Percentiles rank a stretch among this genome's conserved stretches.
Evolutionary conservation across 176 grass and related monocot species (phyloP).

Genomic region (Lolium rigidum): DNA sequence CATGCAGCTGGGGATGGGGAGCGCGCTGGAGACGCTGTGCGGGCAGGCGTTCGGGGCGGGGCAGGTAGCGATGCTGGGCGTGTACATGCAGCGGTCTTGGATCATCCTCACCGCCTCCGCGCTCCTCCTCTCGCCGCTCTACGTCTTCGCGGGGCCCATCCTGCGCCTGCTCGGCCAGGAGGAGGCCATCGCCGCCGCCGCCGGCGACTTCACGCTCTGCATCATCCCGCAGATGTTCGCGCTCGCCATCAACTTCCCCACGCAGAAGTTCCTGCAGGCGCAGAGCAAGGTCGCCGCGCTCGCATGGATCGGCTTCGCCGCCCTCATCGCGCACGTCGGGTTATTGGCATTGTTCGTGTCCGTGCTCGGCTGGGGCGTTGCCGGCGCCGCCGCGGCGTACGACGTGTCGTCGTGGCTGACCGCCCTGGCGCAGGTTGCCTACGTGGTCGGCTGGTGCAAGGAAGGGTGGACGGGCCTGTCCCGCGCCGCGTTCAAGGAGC

Average conservation of each 20-base stretch:
- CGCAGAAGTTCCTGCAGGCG: conserved; percentile 90
- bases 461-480: conserved; percentile 79
- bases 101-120: conserved; percentile 68
- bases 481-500: conserved; percentile 46
- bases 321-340: conserved; percentile 58
- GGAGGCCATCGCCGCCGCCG: conserved; percentile 50
- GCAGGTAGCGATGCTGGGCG: conserved; percentile 69
- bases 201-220: conserved; percentile 57
- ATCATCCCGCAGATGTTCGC: conserved; percentile 93
- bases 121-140: conserved; percentile 66
- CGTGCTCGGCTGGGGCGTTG: conserved; percentile 57
- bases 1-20: conserved; percentile 80
- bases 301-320: conserved; percentile 65
- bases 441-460: conserved; percentile 63
- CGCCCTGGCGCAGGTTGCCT: conserved; percentile 62
- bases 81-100: conserved; percentile 92
- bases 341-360: conserved; percentile 64
- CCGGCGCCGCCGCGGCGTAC: conserved; percentile 66
- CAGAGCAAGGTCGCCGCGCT: conserved; percentile 79
- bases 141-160: conserved; percentile 56
- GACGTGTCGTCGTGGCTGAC: conserved; percentile 60
- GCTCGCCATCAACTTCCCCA: conserved; percentile 78
- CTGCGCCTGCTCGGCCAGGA: conserved; percentile 80
- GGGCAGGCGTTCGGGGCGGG: conserved; percentile 85
- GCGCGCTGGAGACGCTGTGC: conserved; percentile 85